Percentiles rank a stretch among this genome's conserved stretches.
These are phyloP conservation scores for Clarireedia hainanense DNA, from an alignment of 2,329 filamentous ascomycete genomes.

Conservation along the genomic window DNA sequence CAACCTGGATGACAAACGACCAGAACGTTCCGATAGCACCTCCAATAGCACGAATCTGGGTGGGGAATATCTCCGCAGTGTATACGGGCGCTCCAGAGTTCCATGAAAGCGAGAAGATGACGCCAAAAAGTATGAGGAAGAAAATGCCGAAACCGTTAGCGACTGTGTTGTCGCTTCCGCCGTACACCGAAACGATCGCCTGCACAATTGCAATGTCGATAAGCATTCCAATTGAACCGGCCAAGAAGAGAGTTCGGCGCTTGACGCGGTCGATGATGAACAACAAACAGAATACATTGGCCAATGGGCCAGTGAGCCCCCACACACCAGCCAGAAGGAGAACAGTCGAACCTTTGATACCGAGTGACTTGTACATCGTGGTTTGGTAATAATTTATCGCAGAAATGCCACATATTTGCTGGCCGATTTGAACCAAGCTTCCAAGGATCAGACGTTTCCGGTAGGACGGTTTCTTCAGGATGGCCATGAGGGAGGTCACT, in stretches of 20 bases:
- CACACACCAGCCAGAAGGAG: background rate
- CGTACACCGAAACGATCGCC: too few species aligned
- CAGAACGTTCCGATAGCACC: constrained; percentile 9
- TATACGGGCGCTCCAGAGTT: constrained; percentile 9
- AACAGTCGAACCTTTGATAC: constrained; percentile 2
- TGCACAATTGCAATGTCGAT: too few species aligned
- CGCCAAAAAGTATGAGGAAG: constrained; percentile 4
- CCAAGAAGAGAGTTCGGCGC: background rate
- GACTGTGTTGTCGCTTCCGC: too few species aligned
- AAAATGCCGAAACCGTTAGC: constrained; percentile 6
- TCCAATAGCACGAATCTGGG: constrained; percentile 10
- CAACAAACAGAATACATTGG: constrained; percentile 5
- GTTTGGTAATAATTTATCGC: constrained; percentile 11
- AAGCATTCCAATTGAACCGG: background rate
- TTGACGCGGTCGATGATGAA: constrained; percentile 6
- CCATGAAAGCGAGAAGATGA: constrained; percentile 6
- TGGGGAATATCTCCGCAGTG: constrained; percentile 13
- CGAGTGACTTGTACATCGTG: constrained; percentile 9
- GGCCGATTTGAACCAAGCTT: background rate
- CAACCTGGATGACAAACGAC: background rate
- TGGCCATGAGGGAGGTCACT: background rate
- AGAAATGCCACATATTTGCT: constrained; percentile 8
- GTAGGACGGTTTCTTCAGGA: constrained; percentile 4
- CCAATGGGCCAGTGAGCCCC: background rate
- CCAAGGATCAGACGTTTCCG: background rate